Evolutionary conservation across 2,329 filamentous ascomycete species (phyloP).

Genomic region (Trichoderma brevicompactum): DNA sequence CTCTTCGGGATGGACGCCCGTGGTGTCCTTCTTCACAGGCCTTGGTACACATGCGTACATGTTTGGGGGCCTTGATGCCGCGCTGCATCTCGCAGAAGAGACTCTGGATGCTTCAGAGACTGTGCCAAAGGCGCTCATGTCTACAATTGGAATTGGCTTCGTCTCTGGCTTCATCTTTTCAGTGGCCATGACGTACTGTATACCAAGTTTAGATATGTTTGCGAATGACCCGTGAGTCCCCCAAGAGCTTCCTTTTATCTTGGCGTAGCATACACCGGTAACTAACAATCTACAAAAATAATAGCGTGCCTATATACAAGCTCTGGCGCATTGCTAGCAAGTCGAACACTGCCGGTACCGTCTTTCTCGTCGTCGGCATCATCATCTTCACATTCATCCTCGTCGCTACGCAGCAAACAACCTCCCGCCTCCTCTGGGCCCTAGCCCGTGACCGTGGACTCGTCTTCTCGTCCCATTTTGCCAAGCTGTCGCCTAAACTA

Average conservation of each 20-base stretch:
- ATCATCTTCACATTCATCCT: conserved; percentile 30
- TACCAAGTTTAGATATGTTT: conserved; percentile 33
- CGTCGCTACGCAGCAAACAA: conserved; percentile 32
- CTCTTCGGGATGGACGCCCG: conserved; percentile 38
- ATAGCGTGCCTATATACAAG: conserved; percentile 25
- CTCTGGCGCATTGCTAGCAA: conserved; percentile 25
- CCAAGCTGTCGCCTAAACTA: neutral
- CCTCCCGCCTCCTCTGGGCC: conserved; percentile 32
- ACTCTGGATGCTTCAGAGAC: conserved; percentile 38
- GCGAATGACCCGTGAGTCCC: conserved; percentile 21
- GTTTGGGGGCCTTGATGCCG: conserved; percentile 44
- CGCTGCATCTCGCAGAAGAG: conserved; percentile 47
- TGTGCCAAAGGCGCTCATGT: conserved; percentile 42
- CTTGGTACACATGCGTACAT: conserved; percentile 46
- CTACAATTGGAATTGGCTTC: conserved; percentile 42
- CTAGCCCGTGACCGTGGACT: conserved; percentile 32
- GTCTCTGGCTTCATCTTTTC: conserved; percentile 40
- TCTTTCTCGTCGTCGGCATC: conserved; percentile 23
- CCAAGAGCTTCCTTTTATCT: neutral
- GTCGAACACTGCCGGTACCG: conserved; percentile 25
- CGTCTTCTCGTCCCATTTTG: conserved; percentile 15
- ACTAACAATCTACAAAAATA: neutral
- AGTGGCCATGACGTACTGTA: conserved; percentile 38
- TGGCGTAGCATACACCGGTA: neutral
- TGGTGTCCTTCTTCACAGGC: conserved; percentile 45